A percentile compares a stretch with the other conserved stretches of the same genome.
Evolutionary conservation across 1,284 basidiomycete genomes (phyloP).

Genomic region (Apiotrichum montevideense): DNA sequence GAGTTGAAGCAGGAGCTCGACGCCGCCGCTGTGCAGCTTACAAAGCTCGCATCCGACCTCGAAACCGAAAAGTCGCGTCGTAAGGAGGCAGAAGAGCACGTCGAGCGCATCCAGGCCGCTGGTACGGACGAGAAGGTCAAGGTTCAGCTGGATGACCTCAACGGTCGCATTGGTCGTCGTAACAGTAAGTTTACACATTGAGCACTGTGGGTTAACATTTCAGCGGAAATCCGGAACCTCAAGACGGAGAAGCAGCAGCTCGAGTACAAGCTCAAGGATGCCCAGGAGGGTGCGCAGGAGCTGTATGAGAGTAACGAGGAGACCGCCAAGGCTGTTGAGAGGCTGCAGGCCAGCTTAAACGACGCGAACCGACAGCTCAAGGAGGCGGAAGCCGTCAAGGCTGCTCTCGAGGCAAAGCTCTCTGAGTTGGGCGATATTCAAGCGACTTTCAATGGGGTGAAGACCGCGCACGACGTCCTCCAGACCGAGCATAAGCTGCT

Average conservation of each 20-base stretch:
- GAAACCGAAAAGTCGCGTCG: conserved; percentile 3
- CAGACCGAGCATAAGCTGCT: conserved; percentile 1
- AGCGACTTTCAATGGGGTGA: not conserved
- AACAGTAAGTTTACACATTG: not conserved
- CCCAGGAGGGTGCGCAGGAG: conserved; percentile 7
- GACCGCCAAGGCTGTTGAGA: not conserved
- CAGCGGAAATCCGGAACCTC: not conserved
- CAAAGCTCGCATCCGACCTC: not conserved
- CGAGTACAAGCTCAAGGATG: conserved; percentile 2
- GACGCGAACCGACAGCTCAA: not conserved
- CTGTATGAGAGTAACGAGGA: not conserved
- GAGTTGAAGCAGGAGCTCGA: not conserved
- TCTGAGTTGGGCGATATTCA: not conserved
- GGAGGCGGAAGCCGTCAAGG: not conserved
- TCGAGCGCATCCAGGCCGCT: not conserved
- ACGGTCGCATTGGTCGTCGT: not conserved
- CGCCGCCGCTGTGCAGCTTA: not conserved
- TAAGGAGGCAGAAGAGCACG: not conserved
- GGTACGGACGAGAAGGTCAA: not conserved
- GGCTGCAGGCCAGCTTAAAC: not conserved
- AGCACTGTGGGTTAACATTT: not conserved
- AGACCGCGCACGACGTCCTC: not conserved
- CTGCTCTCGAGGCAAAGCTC: not conserved
- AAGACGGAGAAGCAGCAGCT: conserved; percentile 9
- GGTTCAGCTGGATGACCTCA: not conserved